Base-by-base conservation (phyloP, 306 rosid genomes). In the Crotalaria pallida region DNA sequence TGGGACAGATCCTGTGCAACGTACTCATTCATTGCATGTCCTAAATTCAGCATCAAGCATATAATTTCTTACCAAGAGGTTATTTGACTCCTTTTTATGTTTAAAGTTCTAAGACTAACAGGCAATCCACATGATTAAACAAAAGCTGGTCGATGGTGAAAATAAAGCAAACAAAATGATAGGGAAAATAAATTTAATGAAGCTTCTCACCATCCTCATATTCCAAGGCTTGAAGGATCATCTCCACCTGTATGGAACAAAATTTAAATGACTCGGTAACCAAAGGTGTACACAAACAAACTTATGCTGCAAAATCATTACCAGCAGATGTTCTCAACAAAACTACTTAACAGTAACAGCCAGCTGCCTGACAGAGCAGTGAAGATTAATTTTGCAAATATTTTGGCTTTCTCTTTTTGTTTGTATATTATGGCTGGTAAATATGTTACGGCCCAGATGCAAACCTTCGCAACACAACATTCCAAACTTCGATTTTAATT, bases 171-270 rank as follows among this genome's bases (percentile, higher is more conserved):
- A 74, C 11, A 55, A 40, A 48, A 27, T 19, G 22, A 38, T 33
- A 11, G 21, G 38, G 23, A 38, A 57, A 36, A 63, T 5, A 65
- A 74, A 62, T 23, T 17, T 19, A 27, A 58, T 65, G 56, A 69
- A 69, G 18, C 21, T 79, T 65, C 71, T 83, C 45, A 90, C 96
- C 96, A 40, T 74, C 84, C 82, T 90, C 96, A 79, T 88, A 90
- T 68, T 90, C 96, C 60, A 86, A 73, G 60, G 96, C 95, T 86
- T 90, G 96, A 81, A 90, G 96, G 77, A 90, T 86, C 96, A 90
- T 88, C 80, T 90, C 96, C 74, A 88, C 84, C 96, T 90, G 82
- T 12, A 68, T 29, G 10, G 52, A 81, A 61, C 10, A 80, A 26
- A 51, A 40, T 68, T 64, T 43, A 49, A 52, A 47, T 62, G 47